These are phyloP conservation scores for Backusella liffmaniae DNA, from an alignment of 192 early-diverging fungal species.

Conservation along the genomic window DNA sequence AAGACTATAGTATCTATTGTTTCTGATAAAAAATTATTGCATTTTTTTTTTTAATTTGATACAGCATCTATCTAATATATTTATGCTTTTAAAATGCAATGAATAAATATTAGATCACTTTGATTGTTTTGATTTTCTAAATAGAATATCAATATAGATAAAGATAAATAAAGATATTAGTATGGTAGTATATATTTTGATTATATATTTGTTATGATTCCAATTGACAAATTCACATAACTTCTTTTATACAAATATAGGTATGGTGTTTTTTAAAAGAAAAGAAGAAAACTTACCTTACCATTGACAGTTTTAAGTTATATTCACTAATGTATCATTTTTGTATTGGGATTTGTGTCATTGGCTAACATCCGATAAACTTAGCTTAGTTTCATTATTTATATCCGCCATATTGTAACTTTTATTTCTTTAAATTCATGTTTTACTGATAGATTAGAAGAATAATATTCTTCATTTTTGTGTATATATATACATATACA, in stretches of 20 bases:
- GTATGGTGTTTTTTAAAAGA: neutral
- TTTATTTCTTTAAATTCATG: neutral
- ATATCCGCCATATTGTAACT: neutral
- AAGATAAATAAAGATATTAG: neutral
- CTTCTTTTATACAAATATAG: no score
- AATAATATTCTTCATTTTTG: neutral
- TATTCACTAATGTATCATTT: neutral
- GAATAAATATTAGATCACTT: neutral
- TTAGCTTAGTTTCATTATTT: slow-evolving; percentile 1
- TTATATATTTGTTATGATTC: no score
- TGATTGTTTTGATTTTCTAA: neutral
- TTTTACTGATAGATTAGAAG: neutral
- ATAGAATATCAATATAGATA: neutral
- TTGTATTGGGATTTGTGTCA: neutral
- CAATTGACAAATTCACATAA: no score
- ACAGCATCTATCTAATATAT: neutral
- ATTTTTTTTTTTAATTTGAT: neutral
- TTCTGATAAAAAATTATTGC: neutral
- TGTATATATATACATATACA: neutral
- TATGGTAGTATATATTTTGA: neutral
- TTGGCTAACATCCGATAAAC: neutral
- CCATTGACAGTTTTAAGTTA: neutral
- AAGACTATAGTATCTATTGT: neutral
- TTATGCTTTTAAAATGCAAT: neutral
- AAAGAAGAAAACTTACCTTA: neutral